Percentiles rank a stretch among this genome's conserved stretches.
Conservation (phyloP, 2,329 filamentous ascomycete species). For the Torrubiellomyces zombiae region DNA sequence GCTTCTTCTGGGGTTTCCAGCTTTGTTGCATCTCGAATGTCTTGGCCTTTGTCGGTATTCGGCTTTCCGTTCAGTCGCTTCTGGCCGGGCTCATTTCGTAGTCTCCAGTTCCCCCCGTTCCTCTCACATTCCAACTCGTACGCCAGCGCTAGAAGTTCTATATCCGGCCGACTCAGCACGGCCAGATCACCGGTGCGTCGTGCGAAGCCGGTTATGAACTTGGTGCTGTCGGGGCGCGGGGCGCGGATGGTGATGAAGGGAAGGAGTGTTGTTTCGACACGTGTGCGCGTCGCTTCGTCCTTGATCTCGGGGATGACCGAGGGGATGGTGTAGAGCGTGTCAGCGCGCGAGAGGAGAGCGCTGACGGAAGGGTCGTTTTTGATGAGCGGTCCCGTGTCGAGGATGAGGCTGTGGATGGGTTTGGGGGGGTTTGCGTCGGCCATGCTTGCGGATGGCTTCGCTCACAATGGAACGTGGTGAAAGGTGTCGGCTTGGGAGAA, state of each 20-base stretch:
- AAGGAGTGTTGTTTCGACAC: slow-evolving; percentile 68
- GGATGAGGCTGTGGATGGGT: slow-evolving; percentile 63
- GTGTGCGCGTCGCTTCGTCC: slow-evolving; percentile 62
- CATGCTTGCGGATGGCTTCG: slow-evolving; percentile 3
- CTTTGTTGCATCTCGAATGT: slow-evolving; percentile 6
- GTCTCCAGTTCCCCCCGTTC: slow-evolving; percentile 75
- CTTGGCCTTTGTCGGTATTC: slow-evolving; percentile 1
- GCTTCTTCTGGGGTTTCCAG: background rate
- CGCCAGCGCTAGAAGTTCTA: slow-evolving; percentile 74
- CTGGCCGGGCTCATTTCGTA: slow-evolving; percentile 65
- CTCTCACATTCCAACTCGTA: slow-evolving; percentile 91
- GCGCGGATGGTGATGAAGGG: slow-evolving; percentile 69
- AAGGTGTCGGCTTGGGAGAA: no score
- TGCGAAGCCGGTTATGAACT: slow-evolving; percentile 70
- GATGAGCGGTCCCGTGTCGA: slow-evolving; percentile 86
- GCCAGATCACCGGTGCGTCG: slow-evolving; percentile 76
- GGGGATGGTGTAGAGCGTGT: slow-evolving; percentile 67
- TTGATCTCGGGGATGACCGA: slow-evolving; percentile 78
- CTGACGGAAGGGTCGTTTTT: slow-evolving; percentile 81
- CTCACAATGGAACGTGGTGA: no score
- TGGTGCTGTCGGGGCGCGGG: slow-evolving; percentile 61
- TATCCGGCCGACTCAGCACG: slow-evolving; percentile 76
- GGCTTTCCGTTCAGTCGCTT: slow-evolving; percentile 56
- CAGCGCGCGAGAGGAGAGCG: slow-evolving; percentile 60
- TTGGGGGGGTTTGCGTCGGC: slow-evolving; percentile 25